These are phyloP conservation scores for Luffa acutangula DNA, from an alignment of 306 rosid species.

Conservation along the genomic window DNA sequence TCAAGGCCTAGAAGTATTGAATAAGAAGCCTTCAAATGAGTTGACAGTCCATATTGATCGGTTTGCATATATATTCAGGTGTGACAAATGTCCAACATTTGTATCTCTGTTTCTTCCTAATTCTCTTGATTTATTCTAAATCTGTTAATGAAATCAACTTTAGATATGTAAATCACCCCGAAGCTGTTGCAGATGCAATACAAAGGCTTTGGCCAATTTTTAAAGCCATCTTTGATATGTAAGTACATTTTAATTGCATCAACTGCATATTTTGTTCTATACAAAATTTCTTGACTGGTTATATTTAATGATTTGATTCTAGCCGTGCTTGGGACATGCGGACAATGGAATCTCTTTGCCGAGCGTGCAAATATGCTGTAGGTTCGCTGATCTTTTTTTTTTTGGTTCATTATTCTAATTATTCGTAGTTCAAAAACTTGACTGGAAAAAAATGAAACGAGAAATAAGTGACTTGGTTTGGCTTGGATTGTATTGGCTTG, in stretches of 20 bases:
- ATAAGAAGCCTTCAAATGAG: slow-evolving; percentile 75
- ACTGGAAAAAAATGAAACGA: not conserved
- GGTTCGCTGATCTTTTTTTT: slow-evolving; percentile 22
- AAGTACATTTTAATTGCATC: slow-evolving; percentile 27
- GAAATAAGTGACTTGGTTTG: not conserved
- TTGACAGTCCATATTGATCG: slow-evolving; percentile 93
- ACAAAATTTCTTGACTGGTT: slow-evolving; percentile 8
- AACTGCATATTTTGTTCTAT: not conserved
- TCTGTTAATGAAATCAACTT: slow-evolving; percentile 18
- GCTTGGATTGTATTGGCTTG: not conserved
- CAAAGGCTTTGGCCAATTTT: slow-evolving; percentile 95
- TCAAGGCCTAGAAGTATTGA: slow-evolving; percentile 70
- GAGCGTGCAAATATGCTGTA: slow-evolving; percentile 99
- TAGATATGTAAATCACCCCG: slow-evolving; percentile 90
- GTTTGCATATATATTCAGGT: slow-evolving; percentile 95
- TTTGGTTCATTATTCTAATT: not conserved
- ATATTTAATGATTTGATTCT: slow-evolving; percentile 18
- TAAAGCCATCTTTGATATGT: slow-evolving; percentile 93
- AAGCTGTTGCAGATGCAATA: slow-evolving; percentile 96
- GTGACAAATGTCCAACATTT: slow-evolving; percentile 16
- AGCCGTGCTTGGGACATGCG: slow-evolving; percentile 99
- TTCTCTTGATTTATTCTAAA: slow-evolving; percentile 17
- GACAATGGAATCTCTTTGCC: slow-evolving; percentile 99
- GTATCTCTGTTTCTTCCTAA: slow-evolving; percentile 5
- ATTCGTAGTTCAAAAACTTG: not conserved